Evolutionary conservation across 1,284 basidiomycete species (phyloP), one percentile per base, ranked within the genome.

Genomic region (Ceratobasidium sp.): DNA sequence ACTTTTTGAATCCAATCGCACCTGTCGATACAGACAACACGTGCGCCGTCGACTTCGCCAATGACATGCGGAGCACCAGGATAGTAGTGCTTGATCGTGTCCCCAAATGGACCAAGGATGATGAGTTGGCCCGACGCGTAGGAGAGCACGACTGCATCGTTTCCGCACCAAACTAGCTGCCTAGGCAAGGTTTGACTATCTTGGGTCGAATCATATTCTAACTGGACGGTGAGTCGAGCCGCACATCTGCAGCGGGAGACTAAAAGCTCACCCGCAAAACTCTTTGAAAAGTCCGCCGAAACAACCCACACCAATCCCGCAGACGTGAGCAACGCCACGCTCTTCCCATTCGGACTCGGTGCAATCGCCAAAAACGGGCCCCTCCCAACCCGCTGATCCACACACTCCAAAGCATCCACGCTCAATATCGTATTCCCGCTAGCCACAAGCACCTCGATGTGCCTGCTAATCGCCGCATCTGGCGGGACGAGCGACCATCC

Each of bases 1-100:
- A 99, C 96, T 85, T 97, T 98, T 81, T 98, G 95, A 4, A 99
- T 86, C 77, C 98, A 90, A 80, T 99, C 96, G 82, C 93, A 95
- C 0, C 90, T 88, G 44, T 95, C 91, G 4, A 92, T 89, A 7
- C 92, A 90, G 56, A 97, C 84, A 65, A 99, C 88, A 19, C 96
- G 91, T 1, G 97, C 87, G 5, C 97, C 96, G 81, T 99, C 96
- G 8, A 91, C 85, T 82, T 99, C 97, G 32, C 94, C 92, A 32
- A 96, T 87, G 0, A 93, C 90, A 80, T 94, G 91, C 0, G 90
- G 91, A 0, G 92, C 86, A 0, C 95, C 94, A 2, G 89, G 82
- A 81, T 98, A 96, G 80, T 89, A 88, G 40, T 66, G 43, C 61
- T 9, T 54, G 86, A 92, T 81, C 82, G 91, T 92, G 79, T 97